These are phyloP conservation scores for Blepharisma stoltei DNA, from an alignment of 73 alveolate species.

Conservation along the genomic window DNA sequence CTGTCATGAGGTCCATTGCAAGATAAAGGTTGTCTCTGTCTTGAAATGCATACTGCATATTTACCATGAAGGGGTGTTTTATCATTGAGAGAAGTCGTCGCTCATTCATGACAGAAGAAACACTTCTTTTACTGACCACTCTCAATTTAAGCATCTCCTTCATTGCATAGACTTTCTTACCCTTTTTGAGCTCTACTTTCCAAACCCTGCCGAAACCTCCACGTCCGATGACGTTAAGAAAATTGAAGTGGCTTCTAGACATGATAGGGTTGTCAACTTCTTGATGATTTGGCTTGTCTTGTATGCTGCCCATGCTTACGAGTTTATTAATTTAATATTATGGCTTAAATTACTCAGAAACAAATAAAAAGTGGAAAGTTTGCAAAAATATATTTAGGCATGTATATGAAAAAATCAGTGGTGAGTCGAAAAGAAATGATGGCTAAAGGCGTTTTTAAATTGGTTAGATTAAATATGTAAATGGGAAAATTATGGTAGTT, in stretches of 20 bases:
- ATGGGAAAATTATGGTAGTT: too few relatives aligned
- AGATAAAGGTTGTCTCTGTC: conserved; percentile 68
- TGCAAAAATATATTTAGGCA: too few relatives aligned
- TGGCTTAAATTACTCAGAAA: too few relatives aligned
- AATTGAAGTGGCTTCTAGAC: conserved; percentile 31
- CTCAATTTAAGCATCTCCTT: conserved; percentile 69
- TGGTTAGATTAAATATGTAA: too few relatives aligned
- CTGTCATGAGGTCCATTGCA: conserved; percentile 67
- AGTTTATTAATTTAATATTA: too few relatives aligned
- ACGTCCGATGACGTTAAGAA: conserved; percentile 43
- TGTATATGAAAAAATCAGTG: too few relatives aligned
- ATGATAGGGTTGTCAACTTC: too few relatives aligned
- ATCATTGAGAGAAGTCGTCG: conserved; percentile 62
- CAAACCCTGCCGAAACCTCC: conserved; percentile 75
- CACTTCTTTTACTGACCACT: conserved; percentile 73
- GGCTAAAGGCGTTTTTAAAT: too few relatives aligned
- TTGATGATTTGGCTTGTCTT: too few relatives aligned
- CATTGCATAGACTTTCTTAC: conserved; percentile 63
- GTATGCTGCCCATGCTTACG: too few relatives aligned
- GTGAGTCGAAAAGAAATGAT: too few relatives aligned
- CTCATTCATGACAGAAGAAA: conserved; percentile 75
- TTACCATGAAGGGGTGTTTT: conserved; percentile 75
- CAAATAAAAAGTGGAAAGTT: too few relatives aligned
- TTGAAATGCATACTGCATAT: conserved; percentile 77
- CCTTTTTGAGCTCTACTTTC: conserved; percentile 65